These are phyloP conservation scores for Rhinocladiella similis DNA, from an alignment of 2,329 filamentous ascomycete genomes.

Conservation along the genomic window DNA sequence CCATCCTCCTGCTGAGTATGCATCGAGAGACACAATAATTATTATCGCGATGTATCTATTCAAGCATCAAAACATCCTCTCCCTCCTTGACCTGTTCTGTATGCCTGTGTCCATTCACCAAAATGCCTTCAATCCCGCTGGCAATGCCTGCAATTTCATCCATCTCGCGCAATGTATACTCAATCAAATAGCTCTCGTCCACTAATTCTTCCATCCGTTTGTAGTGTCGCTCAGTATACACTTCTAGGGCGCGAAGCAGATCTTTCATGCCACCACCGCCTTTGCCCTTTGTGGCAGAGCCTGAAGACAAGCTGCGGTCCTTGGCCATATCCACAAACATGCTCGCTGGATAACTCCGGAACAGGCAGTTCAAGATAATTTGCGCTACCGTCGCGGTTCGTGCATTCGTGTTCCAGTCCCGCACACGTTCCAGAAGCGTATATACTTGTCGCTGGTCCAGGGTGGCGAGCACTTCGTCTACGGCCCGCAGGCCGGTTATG, in stretches of 20 bases:
- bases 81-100: not conserved
- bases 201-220: conserved; percentile 83
- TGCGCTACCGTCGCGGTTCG: conserved; percentile 83
- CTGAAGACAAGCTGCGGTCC: conserved; percentile 16
- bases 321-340: conserved; percentile 69
- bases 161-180: conserved; percentile 94
- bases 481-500: conserved; percentile 52
- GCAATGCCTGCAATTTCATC: conserved; percentile 60
- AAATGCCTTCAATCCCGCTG: conserved; percentile 21
- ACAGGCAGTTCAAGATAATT: conserved; percentile 74
- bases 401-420: conserved; percentile 98
- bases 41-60: not conserved
- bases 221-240: conserved; percentile 93
- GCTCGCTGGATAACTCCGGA: conserved; percentile 77
- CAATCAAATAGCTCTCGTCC: conserved; percentile 91
- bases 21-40: conserved; percentile 5
- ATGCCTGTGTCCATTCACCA: conserved; percentile 11
- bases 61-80: conserved; percentile 20
- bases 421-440: conserved; percentile 73
- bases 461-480: conserved; percentile 79
- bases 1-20: too few relatives aligned
- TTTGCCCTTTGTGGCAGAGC: not conserved
- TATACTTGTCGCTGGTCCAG: conserved; percentile 86
- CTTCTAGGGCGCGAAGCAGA: conserved; percentile 79
- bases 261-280: conserved; percentile 61